Conservation (phyloP, 1,284 basidiomycete species). For the Microstroma glucosiphilum region DNA sequence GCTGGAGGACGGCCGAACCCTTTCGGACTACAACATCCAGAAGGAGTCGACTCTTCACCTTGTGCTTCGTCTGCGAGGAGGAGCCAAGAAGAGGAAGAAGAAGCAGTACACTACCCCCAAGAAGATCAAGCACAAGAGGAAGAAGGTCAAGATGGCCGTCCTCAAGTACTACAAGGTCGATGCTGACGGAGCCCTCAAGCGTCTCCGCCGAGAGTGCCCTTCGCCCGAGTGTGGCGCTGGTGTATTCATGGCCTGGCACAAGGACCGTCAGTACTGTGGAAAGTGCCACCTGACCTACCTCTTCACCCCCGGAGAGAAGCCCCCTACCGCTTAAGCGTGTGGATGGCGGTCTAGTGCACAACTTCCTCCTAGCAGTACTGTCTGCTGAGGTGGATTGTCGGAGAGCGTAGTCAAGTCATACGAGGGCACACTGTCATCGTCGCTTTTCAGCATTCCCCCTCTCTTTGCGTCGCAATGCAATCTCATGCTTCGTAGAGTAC, state of each 20-base stretch:
- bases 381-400: no score
- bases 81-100: constrained; percentile 99
- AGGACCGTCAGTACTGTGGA: constrained; percentile 51
- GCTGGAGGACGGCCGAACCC: constrained; percentile 54
- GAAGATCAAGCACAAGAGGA: constrained; percentile 99
- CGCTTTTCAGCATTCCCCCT: no score
- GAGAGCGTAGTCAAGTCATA: no score
- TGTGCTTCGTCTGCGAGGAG: constrained; percentile 68
- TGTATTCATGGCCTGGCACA: constrained; percentile 50
- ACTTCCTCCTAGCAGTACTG: no score
- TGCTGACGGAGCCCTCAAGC: constrained; percentile 98
- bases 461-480: no score
- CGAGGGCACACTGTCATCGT: no score
- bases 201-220: constrained; percentile 93
- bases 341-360: not conserved
- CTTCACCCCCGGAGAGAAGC: constrained; percentile 48
- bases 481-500: no score
- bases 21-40: constrained; percentile 53
- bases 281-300: constrained; percentile 52
- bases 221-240: constrained; percentile 48
- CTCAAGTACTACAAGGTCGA: constrained; percentile 99
- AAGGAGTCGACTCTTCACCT: constrained; percentile 48
- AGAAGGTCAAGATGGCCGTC: constrained; percentile 98
- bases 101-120: constrained; percentile 98
- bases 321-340: constrained; percentile 31